Evolutionary conservation across 2,329 filamentous ascomycete species (phyloP).

Genomic region (Fusarium sp.): DNA sequence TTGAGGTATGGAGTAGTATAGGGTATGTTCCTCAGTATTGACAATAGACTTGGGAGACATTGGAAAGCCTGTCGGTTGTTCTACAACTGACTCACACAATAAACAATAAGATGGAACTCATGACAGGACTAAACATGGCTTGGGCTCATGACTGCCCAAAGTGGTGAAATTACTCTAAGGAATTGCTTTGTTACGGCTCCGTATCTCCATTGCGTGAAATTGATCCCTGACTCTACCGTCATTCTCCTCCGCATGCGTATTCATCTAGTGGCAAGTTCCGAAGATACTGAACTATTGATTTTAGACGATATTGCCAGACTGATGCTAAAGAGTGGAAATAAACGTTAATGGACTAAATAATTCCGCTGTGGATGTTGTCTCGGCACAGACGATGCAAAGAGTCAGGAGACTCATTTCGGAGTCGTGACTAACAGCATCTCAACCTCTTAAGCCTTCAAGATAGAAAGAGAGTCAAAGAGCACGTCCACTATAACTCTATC

Average conservation of each 20-base stretch:
- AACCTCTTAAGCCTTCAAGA: neutral
- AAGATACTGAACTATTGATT: neutral
- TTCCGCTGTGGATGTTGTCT: slow-evolving; percentile 1
- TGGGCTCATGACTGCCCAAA: neutral
- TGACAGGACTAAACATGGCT: no score
- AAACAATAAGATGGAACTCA: neutral
- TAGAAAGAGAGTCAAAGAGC: neutral
- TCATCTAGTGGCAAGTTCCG: neutral
- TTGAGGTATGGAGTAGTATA: neutral
- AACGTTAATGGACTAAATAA: neutral
- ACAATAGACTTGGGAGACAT: no score
- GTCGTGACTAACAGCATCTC: neutral
- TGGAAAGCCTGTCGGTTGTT: neutral
- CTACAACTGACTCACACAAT: neutral
- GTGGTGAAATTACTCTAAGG: neutral
- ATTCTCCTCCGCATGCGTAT: neutral
- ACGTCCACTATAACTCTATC: neutral
- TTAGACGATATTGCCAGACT: neutral
- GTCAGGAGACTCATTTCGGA: neutral
- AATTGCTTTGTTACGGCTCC: neutral
- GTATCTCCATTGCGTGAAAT: neutral
- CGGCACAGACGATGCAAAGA: neutral
- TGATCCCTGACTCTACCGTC: neutral
- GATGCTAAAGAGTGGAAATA: neutral
- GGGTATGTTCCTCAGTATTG: neutral